phyloP scores from a whole-genome alignment of 208 protist genomes.

The Wallacemonas sp. region DNA sequence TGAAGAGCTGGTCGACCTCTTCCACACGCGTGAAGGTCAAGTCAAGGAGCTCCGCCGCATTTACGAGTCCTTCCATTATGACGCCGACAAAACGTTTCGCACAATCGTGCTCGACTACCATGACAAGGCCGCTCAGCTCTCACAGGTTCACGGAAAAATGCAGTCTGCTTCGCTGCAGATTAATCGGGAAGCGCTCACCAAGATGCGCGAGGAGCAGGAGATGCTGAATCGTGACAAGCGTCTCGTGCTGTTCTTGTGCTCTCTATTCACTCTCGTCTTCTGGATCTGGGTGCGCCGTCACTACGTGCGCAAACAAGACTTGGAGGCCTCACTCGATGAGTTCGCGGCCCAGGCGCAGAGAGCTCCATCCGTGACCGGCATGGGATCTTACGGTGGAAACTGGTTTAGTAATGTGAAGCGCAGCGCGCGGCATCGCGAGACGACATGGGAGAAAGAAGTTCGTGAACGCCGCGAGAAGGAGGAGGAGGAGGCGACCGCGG shows the following conservation, averaged over 20 bases:
- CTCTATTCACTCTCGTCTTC: constrained; percentile 59
- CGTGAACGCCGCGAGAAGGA: constrained; percentile 49
- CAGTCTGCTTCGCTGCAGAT: constrained; percentile 75
- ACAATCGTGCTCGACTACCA: constrained; percentile 90
- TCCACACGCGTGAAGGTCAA: constrained; percentile 57
- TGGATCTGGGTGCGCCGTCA: constrained; percentile 88
- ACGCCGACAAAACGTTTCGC: constrained; percentile 74
- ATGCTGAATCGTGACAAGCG: constrained; percentile 81
- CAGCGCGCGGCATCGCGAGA: constrained; percentile 60
- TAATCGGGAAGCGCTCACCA: constrained; percentile 71
- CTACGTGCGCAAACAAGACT: constrained; percentile 60
- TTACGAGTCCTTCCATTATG: constrained; percentile 88
- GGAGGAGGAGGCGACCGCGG: background rate
- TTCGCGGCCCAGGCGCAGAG: constrained; percentile 12
- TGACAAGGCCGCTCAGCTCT: constrained; percentile 86
- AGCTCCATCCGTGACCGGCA: constrained; percentile 46
- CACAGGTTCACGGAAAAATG: constrained; percentile 87
- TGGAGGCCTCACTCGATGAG: constrained; percentile 29
- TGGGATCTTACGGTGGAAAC: constrained; percentile 64
- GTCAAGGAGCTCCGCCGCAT: constrained; percentile 59
- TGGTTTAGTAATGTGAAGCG: constrained; percentile 64
- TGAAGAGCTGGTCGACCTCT: constrained; percentile 49
- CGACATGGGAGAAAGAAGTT: constrained; percentile 78
- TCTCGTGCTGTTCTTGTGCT: constrained; percentile 56
- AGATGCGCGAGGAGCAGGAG: constrained; percentile 86